Base-by-base conservation (phyloP, 805 yeast genomes). In the Starmerella bombicola region DNA sequence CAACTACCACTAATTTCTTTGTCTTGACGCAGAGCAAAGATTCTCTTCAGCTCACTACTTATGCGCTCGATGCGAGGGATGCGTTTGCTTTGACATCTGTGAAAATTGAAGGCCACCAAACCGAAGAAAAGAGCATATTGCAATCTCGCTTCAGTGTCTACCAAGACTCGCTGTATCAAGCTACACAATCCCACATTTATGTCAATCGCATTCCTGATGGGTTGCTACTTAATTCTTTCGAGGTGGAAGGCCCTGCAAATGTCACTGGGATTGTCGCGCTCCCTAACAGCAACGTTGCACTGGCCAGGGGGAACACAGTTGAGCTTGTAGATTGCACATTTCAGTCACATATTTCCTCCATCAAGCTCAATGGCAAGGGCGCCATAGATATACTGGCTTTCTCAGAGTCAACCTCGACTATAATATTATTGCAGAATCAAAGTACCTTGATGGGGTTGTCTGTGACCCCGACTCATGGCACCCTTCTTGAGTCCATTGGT, bases 401-500 rank as follows among this genome's bases (percentile, higher is more conserved):
- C 30, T 40, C 44, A 8, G 39, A 33, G 7, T 26, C 39, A 3
- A 33, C 55, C 4, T 31, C 44, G 3, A 21, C 48, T 5, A 33
- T 45, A 4, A 32, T 49, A 2, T 48, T 44, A 2, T 34, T 41
- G n/a, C 31, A 37, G n/a, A 45, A 40, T 8, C 30, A 30, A 4
- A 37, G 38, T 16, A 24, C 29, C 6, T 20, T 38, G 2, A 34
- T 55, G 5, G 56, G 60, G 20, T 53, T 62, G 38, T 37, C 45
- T 7, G 46, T 47, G 1, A 28, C 36, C 10, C 48, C 53, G 2
- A 41, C 50, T 7, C 8, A 30, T 4, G 52, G 54, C 9, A 46
- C 51, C 2, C 37, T 56, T 18, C 32, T 54, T 4, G 55, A 54
- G 19, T 46, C 53, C 5, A 45, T 53, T 22, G 52, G 52, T 21